Conservation (phyloP, 2,329 filamentous ascomycete genomes). For the Penicillium occitanis region DNA sequence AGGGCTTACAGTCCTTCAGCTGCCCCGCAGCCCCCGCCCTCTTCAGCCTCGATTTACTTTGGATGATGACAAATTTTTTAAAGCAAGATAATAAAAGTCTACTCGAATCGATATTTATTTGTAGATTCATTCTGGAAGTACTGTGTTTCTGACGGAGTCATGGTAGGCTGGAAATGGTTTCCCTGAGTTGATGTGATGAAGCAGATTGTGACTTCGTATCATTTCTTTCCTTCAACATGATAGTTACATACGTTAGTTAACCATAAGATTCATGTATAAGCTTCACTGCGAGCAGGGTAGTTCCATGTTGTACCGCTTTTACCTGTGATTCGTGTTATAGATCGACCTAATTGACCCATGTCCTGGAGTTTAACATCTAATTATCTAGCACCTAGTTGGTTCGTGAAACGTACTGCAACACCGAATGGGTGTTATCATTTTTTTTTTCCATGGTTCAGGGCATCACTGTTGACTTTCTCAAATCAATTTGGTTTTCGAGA, state of each 20-base stretch:
- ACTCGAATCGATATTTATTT: background rate
- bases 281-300: background rate
- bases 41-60: background rate
- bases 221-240: background rate
- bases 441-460: background rate
- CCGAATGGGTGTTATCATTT: background rate
- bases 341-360: background rate
- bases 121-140: background rate
- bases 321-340: background rate
- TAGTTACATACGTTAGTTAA: no score
- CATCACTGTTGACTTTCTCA: background rate
- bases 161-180: background rate
- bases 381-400: background rate
- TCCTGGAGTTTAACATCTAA: background rate
- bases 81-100: background rate
- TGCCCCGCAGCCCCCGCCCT: background rate
- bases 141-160: background rate
- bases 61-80: background rate
- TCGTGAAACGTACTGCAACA: background rate
- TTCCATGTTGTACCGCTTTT: background rate
- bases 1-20: background rate
- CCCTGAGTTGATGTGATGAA: background rate
- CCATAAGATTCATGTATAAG: background rate
- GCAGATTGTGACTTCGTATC: background rate
- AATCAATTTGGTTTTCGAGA: background rate